Percentiles rank a stretch among this genome's conserved stretches.
Evolutionary conservation across 139 green algal species (phyloP).

Genomic region (Zygnema cylindricum): DNA sequence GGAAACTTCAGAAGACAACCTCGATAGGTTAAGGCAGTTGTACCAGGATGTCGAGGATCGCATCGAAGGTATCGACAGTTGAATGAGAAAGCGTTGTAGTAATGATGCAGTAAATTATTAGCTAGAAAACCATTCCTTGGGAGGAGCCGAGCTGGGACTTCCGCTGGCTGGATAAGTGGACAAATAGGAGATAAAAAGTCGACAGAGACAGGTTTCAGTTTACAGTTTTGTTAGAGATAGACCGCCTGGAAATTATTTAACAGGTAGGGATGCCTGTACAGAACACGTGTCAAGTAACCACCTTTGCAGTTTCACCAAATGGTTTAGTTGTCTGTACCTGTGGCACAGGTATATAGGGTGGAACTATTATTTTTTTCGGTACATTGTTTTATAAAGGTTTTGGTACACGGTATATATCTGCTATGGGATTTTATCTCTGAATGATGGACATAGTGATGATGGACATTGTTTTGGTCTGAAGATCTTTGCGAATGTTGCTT

Average conservation of each 20-base stretch:
- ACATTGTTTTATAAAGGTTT: too few relatives aligned
- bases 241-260: neutral
- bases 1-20: conserved; percentile 91
- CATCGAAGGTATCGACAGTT: conserved; percentile 98
- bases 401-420: neutral
- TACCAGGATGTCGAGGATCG: conserved; percentile 94
- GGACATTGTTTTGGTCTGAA: too few relatives aligned
- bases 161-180: too few relatives aligned
- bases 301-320: neutral
- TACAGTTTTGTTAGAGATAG: neutral
- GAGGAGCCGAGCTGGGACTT: too few relatives aligned
- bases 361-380: neutral
- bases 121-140: neutral
- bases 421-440: neutral
- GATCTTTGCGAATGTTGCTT: neutral
- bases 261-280: neutral
- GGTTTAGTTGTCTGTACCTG: neutral
- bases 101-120: conserved; percentile 35
- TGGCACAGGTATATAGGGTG: neutral
- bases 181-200: neutral
- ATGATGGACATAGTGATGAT: neutral
- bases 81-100: too few relatives aligned
- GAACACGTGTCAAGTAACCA: neutral
- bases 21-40: conserved; percentile 90
- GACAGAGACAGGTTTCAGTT: neutral